phyloP scores from a whole-genome alignment of 345 rosid species.

The Physaria fendleri region DNA sequence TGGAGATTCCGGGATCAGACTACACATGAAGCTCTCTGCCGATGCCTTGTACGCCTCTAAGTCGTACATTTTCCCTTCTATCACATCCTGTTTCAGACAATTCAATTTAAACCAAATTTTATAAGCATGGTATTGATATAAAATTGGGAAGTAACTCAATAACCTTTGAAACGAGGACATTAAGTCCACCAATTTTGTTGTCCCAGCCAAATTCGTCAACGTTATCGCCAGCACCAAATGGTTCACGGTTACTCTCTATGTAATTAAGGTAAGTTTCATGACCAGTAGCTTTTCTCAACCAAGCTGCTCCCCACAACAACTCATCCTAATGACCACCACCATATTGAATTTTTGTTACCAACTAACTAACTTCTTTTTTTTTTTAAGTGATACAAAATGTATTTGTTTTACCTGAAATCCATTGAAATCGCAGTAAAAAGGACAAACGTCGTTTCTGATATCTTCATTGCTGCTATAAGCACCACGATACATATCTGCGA shows the following conservation, averaged over 20 bases:
- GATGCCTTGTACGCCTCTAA: conserved; percentile 80
- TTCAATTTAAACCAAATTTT: too few relatives aligned
- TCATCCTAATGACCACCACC: conserved; percentile 58
- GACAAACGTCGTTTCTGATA: conserved; percentile 70
- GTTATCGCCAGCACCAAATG: conserved; percentile 87
- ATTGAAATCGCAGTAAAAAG: conserved; percentile 89
- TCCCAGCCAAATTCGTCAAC: conserved; percentile 97
- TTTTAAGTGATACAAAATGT: neutral
- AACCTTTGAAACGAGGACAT: conserved; percentile 89
- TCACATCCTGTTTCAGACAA: conserved; percentile 50
- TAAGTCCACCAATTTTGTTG: conserved; percentile 93
- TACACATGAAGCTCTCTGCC: conserved; percentile 96
- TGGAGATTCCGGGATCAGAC: conserved; percentile 64
- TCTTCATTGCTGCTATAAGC: conserved; percentile 81
- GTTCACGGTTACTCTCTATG: conserved; percentile 67
- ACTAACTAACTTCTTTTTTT: neutral
- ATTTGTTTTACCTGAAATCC: conserved; percentile 51
- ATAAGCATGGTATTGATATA: too few relatives aligned
- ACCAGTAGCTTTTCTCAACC: conserved; percentile 77
- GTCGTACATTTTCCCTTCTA: conserved; percentile 51
- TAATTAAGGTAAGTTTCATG: conserved; percentile 57
- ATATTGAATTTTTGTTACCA: neutral
- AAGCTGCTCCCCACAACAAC: conserved; percentile 96
- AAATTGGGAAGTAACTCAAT: conserved; percentile 38
- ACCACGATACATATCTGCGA: conserved; percentile 76